Evolutionary conservation across 495 filamentous ascomycete genomes (phyloP).

Genomic region (Corynascus novoguineensis): DNA sequence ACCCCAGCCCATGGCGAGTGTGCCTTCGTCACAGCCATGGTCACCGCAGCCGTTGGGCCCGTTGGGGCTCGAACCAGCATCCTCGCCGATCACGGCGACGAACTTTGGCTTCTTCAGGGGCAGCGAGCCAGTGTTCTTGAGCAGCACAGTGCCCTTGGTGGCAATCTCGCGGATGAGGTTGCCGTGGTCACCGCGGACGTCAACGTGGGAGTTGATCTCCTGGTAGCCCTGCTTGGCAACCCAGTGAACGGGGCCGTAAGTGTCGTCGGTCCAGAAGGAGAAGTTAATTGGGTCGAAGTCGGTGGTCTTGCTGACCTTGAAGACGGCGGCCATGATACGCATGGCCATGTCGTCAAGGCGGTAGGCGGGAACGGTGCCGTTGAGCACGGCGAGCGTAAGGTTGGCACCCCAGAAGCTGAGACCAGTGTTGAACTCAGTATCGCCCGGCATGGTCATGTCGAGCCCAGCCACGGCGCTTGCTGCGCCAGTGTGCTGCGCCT

Average conservation of each 20-base stretch:
- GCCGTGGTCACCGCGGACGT: slow-evolving; percentile 74
- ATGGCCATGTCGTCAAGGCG: slow-evolving; percentile 89
- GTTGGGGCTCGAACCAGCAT: slow-evolving; percentile 66
- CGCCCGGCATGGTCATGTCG: slow-evolving; percentile 96
- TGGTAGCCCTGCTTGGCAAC: slow-evolving; percentile 54
- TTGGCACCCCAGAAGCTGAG: slow-evolving; percentile 81
- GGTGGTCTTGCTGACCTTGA: slow-evolving; percentile 72
- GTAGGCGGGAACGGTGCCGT: slow-evolving; percentile 87
- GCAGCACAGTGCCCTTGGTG: slow-evolving; percentile 71
- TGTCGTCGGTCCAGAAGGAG: slow-evolving; percentile 76
- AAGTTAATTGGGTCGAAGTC: slow-evolving; percentile 70
- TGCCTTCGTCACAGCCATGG: slow-evolving; percentile 79
- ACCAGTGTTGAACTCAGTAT: slow-evolving; percentile 66
- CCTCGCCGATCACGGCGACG: slow-evolving; percentile 78
- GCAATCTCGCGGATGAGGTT: slow-evolving; percentile 67
- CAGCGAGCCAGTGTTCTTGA: slow-evolving; percentile 78
- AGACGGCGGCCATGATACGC: slow-evolving; percentile 90
- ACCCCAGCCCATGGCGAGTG: slow-evolving; percentile 92
- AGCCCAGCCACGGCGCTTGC: slow-evolving; percentile 73
- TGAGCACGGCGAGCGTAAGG: slow-evolving; percentile 75
- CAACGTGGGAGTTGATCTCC: slow-evolving; percentile 76
- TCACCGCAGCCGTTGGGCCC: slow-evolving; percentile 86
- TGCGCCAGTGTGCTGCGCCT: slow-evolving; percentile 80
- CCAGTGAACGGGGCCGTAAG: slow-evolving; percentile 63
- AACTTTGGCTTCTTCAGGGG: slow-evolving; percentile 72